Percentiles rank a stretch among this genome's conserved stretches.
These are phyloP conservation scores for Persicaria maculosa DNA, from an alignment of 148 eudicot genomes.

Conservation along the genomic window DNA sequence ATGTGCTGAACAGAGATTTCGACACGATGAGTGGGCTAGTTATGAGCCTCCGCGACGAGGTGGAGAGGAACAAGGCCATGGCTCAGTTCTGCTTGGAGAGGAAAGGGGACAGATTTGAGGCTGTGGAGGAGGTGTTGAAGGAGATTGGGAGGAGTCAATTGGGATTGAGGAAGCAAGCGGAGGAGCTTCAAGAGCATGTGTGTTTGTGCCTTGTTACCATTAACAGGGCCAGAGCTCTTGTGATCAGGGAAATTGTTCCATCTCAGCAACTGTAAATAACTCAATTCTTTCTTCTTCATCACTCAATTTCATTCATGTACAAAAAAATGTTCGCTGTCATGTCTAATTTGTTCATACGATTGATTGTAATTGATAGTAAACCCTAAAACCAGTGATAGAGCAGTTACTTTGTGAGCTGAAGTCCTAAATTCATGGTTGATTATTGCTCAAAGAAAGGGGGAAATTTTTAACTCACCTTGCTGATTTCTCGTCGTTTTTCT, in stretches of 20 bases:
- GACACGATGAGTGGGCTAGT: conserved; percentile 43
- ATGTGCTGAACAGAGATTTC: conserved; percentile 40
- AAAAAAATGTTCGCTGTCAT: background rate
- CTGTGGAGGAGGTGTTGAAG: conserved; percentile 26
- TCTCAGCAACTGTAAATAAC: background rate
- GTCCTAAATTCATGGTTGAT: too few species aligned
- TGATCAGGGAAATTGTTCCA: conserved; percentile 27
- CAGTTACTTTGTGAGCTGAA: background rate
- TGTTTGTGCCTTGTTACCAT: conserved; percentile 49
- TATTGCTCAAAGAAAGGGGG: too few species aligned
- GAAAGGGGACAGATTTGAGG: conserved; percentile 24
- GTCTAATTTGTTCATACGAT: background rate
- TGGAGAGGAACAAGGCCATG: conserved; percentile 34
- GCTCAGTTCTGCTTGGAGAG: conserved; percentile 30
- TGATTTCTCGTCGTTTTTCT: too few species aligned
- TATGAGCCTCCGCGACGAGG: conserved; percentile 28
- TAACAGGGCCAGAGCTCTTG: conserved; percentile 44
- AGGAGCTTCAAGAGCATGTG: conserved; percentile 56
- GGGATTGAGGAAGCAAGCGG: conserved; percentile 34
- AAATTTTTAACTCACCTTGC: too few species aligned
- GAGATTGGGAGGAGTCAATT: conserved; percentile 33
- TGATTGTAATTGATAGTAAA: background rate
- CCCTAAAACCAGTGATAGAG: background rate
- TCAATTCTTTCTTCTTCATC: too few species aligned
- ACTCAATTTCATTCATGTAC: background rate